Evolutionary conservation across 495 filamentous ascomycete genomes (phyloP).

Genomic region (Durotheca rogersii): DNA sequence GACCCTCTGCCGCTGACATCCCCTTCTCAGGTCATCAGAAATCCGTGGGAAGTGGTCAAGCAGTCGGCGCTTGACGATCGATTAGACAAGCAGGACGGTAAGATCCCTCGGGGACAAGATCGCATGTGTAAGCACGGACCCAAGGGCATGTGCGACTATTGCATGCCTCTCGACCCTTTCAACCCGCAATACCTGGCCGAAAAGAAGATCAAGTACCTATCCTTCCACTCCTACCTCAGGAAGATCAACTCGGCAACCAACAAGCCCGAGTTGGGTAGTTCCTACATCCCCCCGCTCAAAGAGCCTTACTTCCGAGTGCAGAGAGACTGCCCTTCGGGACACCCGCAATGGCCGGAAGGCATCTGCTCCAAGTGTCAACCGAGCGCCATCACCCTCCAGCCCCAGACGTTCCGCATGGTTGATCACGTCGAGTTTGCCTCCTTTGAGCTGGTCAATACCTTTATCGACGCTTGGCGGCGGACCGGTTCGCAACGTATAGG

Average conservation of each 20-base stretch:
- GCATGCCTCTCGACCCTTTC: constrained; percentile 96
- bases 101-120: constrained; percentile 77
- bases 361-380: constrained; percentile 99
- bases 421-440: constrained; percentile 97
- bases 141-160: constrained; percentile 99
- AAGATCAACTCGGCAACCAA: constrained; percentile 97
- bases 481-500: constrained; percentile 79
- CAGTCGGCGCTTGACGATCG: constrained; percentile 84
- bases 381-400: constrained; percentile 92
- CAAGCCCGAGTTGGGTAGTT: constrained; percentile 84
- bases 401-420: constrained; percentile 94
- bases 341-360: constrained; percentile 92
- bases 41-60: constrained; percentile 88
- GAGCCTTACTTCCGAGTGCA: constrained; percentile 93
- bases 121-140: constrained; percentile 95
- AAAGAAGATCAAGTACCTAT: constrained; percentile 97
- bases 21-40: constrained; percentile 67
- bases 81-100: constrained; percentile 88
- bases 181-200: constrained; percentile 81
- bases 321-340: constrained; percentile 86
- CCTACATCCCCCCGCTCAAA: constrained; percentile 92
- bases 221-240: constrained; percentile 90
- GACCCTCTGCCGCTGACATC: constrained; percentile 58
- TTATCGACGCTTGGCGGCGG: constrained; percentile 87
- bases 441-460: constrained; percentile 74